These are phyloP conservation scores for Naumovozyma dairenensis DNA, from an alignment of 805 yeast genomes.

Conservation along the genomic window DNA sequence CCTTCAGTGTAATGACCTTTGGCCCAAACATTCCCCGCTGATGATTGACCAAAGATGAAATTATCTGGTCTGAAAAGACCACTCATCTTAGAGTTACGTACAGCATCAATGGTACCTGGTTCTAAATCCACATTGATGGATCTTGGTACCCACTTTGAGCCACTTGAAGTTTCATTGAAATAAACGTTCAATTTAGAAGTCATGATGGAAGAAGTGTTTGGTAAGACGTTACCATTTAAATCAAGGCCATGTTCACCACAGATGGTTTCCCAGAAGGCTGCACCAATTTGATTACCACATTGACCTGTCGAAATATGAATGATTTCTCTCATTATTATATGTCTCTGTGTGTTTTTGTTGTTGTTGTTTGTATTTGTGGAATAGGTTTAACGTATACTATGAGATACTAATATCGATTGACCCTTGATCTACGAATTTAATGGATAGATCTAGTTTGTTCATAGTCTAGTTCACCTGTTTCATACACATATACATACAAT, in stretches of 20 bases:
- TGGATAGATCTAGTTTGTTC: too few species aligned
- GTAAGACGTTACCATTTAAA: constrained; percentile 45
- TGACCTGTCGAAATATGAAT: constrained; percentile 96
- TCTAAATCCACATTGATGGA: constrained; percentile 88
- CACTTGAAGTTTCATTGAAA: constrained; percentile 77
- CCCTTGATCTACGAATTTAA: too few species aligned
- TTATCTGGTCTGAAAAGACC: constrained; percentile 87
- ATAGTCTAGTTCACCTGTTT: too few species aligned
- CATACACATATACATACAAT: too few species aligned
- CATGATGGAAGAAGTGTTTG: not conserved
- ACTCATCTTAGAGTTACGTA: constrained; percentile 72
- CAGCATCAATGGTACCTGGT: constrained; percentile 87
- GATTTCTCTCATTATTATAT: constrained; percentile 40
- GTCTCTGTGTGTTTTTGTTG: too few species aligned
- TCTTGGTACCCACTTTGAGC: constrained; percentile 80
- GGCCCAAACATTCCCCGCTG: constrained; percentile 97
- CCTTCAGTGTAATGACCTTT: constrained; percentile 96
- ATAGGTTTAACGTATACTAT: too few species aligned
- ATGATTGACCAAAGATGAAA: constrained; percentile 78
- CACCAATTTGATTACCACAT: constrained; percentile 98
- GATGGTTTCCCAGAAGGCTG: constrained; percentile 88
- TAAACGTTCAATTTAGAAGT: constrained; percentile 58
- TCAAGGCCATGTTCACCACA: constrained; percentile 84
- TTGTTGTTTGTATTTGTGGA: too few species aligned
- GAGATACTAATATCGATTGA: too few species aligned